Conservation (phyloP, 768 basidiomycete species). For the Pulveroboletus sp. region DNA sequence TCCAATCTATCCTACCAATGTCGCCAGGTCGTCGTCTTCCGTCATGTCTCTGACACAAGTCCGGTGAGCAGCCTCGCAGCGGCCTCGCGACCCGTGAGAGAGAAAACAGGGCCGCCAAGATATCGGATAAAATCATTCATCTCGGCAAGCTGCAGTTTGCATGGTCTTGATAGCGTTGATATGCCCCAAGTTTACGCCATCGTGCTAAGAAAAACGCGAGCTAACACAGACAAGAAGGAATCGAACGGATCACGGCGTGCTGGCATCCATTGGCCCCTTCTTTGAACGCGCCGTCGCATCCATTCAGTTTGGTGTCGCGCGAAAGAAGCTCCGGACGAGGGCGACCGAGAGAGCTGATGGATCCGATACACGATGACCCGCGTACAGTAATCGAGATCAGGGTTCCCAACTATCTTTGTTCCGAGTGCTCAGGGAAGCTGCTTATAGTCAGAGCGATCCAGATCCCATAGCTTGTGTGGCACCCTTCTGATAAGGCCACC, state of each 20-base stretch:
- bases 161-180: slow-evolving; percentile 2
- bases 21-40: too few species aligned
- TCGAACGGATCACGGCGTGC: slow-evolving; percentile 7
- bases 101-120: neutral
- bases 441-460: slow-evolving; percentile 20
- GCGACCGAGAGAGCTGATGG: slow-evolving; percentile 14
- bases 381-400: slow-evolving; percentile 12
- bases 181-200: slow-evolving; percentile 4
- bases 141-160: slow-evolving; percentile 1
- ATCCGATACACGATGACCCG: slow-evolving; percentile 18
- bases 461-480: slow-evolving; percentile 12
- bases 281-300: slow-evolving; percentile 1
- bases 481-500: slow-evolving; percentile 32
- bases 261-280: neutral
- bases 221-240: neutral
- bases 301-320: slow-evolving; percentile 3
- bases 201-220: neutral
- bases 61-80: neutral
- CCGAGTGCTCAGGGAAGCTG: slow-evolving; percentile 22
- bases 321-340: slow-evolving; percentile 8
- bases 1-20: slow-evolving; percentile 4
- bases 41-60: too few species aligned
- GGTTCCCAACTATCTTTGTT: slow-evolving; percentile 24
- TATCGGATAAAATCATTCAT: slow-evolving; percentile 7
- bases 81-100: slow-evolving; percentile 11